A percentile compares a stretch with the other conserved stretches of the same genome.
Conservation (phyloP, 1,284 basidiomycete species). For the Vanrija sp. region DNA sequence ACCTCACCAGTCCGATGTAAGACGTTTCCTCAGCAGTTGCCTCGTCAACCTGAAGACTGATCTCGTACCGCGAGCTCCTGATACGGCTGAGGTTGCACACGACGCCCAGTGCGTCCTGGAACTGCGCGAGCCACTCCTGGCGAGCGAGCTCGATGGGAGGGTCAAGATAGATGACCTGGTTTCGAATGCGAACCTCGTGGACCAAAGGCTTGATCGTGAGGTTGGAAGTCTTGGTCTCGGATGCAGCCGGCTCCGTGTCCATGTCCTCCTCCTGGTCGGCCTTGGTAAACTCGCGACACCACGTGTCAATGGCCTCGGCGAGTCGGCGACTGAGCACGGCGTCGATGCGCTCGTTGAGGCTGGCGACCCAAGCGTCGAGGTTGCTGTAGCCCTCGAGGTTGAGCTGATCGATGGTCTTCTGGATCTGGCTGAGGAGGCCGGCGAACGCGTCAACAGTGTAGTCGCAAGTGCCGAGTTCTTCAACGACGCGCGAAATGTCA, state of each 20-base stretch:
- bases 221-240: constrained; percentile 1
- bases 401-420: constrained; percentile 86
- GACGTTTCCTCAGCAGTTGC: constrained; percentile 62
- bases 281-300: constrained; percentile 81
- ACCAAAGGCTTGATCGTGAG: constrained; percentile 67
- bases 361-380: constrained; percentile 90
- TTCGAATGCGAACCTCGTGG: constrained; percentile 95
- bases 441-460: constrained; percentile 80
- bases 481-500: constrained; percentile 76
- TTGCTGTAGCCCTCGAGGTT: constrained; percentile 97
- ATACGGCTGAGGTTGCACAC: constrained; percentile 85
- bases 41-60: constrained; percentile 78
- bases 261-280: constrained; percentile 65
- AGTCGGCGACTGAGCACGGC: constrained; percentile 74
- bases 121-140: constrained; percentile 81
- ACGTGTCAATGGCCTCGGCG: constrained; percentile 72
- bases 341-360: constrained; percentile 84
- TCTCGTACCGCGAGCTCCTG: constrained; percentile 93
- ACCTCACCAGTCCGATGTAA: constrained; percentile 64
- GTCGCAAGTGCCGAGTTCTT: constrained; percentile 80
- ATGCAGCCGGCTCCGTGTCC: constrained; percentile 58
- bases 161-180: constrained; percentile 97
- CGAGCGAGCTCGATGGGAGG: constrained; percentile 94
- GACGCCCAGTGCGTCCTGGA: constrained; percentile 83
- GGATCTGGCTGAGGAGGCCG: constrained; percentile 71